Conservation (phyloP, 495 filamentous ascomycete genomes). For the Neurospora africana region DNA sequence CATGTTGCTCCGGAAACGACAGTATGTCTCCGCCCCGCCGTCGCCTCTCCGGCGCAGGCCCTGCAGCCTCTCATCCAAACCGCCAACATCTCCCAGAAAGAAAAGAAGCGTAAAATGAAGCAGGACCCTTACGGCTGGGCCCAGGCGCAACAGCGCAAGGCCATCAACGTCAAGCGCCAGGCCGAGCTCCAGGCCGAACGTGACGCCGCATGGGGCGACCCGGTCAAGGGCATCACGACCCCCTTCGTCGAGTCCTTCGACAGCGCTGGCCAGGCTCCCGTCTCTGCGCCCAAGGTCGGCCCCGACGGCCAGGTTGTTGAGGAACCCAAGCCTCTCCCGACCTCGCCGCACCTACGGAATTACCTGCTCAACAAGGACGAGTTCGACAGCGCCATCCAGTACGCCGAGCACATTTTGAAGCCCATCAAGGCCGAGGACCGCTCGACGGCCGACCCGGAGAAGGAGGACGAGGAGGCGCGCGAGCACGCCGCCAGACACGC, state of each 20-base stretch:
- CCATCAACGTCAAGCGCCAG: constrained; percentile 65
- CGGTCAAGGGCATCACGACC: constrained; percentile 65
- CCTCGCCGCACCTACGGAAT: constrained; percentile 50
- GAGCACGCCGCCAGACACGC: constrained; percentile 36
- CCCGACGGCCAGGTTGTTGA: constrained; percentile 23
- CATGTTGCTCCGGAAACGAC: constrained; percentile 1
- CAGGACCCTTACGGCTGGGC: constrained; percentile 59
- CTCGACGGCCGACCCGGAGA: constrained; percentile 33
- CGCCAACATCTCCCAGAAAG: constrained; percentile 35
- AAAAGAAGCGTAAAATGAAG: constrained; percentile 38
- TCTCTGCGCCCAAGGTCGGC: constrained; percentile 25
- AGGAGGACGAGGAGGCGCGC: constrained; percentile 25
- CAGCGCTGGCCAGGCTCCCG: constrained; percentile 34
- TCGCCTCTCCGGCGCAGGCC: constrained; percentile 15
- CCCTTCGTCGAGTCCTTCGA: constrained; percentile 79
- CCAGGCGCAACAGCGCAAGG: constrained; percentile 67
- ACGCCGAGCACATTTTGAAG: constrained; percentile 51
- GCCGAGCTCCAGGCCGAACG: constrained; percentile 52
- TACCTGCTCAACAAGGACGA: constrained; percentile 58
- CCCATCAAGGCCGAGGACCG: constrained; percentile 34
- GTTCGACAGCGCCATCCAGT: constrained; percentile 50
- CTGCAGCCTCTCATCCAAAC: constrained; percentile 40
- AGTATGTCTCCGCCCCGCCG: constrained; percentile 41
- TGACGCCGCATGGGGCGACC: constrained; percentile 54
- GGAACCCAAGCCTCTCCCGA: constrained; percentile 29